Evolutionary conservation across 192 early-diverging fungal genomes (phyloP).

Genomic region (Spizellomyces sp.): DNA sequence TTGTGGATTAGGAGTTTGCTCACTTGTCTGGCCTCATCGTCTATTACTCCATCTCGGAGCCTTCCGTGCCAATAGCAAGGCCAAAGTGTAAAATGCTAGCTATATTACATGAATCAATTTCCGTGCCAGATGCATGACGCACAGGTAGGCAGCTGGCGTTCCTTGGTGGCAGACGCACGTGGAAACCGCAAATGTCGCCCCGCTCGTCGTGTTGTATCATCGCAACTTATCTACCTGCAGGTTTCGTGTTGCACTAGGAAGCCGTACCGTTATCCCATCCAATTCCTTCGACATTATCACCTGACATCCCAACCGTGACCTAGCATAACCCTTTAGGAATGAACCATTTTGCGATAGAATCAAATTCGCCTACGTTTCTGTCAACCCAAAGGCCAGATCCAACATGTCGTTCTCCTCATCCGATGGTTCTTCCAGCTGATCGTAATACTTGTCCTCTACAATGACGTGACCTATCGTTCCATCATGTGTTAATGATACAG

Average conservation of each 20-base stretch:
- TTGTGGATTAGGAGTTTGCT: too few relatives aligned
- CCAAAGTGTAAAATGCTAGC: too few relatives aligned
- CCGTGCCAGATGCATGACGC: neutral
- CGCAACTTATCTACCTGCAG: constrained; percentile 54
- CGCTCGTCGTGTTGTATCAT: neutral
- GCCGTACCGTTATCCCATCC: constrained; percentile 83
- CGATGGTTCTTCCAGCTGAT: constrained; percentile 85
- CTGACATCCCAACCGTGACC: constrained; percentile 93
- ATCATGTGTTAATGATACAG: neutral
- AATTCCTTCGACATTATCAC: constrained; percentile 81
- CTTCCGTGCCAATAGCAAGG: too few relatives aligned
- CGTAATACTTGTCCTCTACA: constrained; percentile 76
- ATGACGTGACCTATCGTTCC: constrained; percentile 73
- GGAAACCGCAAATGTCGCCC: too few relatives aligned
- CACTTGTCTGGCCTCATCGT: too few relatives aligned
- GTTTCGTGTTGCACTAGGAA: constrained; percentile 92
- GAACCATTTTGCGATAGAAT: neutral
- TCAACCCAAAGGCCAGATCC: constrained; percentile 94
- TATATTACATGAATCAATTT: too few relatives aligned
- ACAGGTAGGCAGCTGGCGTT: too few relatives aligned
- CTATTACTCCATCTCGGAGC: too few relatives aligned
- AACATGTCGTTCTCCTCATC: constrained; percentile 99
- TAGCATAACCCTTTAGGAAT: constrained; percentile 28
- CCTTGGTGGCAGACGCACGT: too few relatives aligned
- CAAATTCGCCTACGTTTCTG: constrained; percentile 75